Evolutionary conservation across 23 red algal species (phyloP), one percentile per base, ranked within the genome.

Genomic region (Gracilariopsis chorda): DNA sequence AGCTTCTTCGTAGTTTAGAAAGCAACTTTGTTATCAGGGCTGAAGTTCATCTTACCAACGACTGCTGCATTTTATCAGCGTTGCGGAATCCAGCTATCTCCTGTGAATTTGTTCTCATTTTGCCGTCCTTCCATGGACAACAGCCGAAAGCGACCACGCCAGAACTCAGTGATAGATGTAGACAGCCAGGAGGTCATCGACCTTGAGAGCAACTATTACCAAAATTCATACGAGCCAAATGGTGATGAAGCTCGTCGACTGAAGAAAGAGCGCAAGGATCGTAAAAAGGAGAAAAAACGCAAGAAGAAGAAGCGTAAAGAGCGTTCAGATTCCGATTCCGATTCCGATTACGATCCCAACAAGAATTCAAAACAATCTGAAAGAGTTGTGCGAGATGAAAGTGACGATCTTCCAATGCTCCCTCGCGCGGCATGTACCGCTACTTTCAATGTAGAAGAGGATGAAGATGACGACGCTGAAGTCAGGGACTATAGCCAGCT

Each of bases 401-500:
- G 70, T 16, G 20, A 64, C n/a, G 37, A 78, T 8, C 41, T 92
- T 25, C 88, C 88, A 39, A 90, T 90, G 86, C 59, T 84, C 48
- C 78, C 78, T 27, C 88, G 80, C 8, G 88, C 88, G 19, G 85
- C 85, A 10, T 60, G 51, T 23, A 33, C 78, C 11, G 92, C 92
- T 2, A 56, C 61, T 33, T 74, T 94, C 36, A 65, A 20, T 10
- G 33, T 85, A 10, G 83, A 94, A 39, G 83, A 87, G 4, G 57
- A 78, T 21, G 82, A 94, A 17, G 64, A 76, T 37, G 92, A 94
- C 58, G 82, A 64, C 51, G 41, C 82, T 45, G 28, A 87, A 23
- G 58, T 67, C 27, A 76, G 56, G 76, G 92, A 94, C 34, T 94
- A 69, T 58, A 70, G 58, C n/a, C 48, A 84, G 33, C 60, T 98